Base-by-base conservation (phyloP, 2,329 filamentous ascomycete species). In the Exophiala sp. region DNA sequence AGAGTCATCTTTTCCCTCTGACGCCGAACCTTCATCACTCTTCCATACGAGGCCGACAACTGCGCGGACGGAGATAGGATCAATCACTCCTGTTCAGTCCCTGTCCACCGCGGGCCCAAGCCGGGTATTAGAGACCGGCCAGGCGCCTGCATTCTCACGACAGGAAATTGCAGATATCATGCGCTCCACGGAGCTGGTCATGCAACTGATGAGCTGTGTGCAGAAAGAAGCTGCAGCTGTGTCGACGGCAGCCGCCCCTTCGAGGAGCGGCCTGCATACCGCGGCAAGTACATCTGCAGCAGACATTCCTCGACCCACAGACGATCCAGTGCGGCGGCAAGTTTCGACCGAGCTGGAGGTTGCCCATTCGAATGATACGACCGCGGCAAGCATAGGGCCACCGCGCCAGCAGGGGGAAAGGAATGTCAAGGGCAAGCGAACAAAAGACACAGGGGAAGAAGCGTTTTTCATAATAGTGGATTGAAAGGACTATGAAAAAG, bases 191-290 rank as follows among this genome's bases (percentile, higher is more conserved):
- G 44, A 52, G 30, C 35, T 52, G 34, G 43, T 47, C 14, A 40
- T 52, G 14, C 44, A 48, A 8, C 9, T 52, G 13, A 43, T 52
- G 38, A 24, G 39, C n/a, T 46, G 29, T 32, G 44, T 52, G n/a
- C 43, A 52, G 39, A 37, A 38, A 19, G 49, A 52, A 24, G 49
- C 49, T 2, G 32, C 32, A 14, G 22, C 49, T 8, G 43, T 40
- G 6, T 39, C 35, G 2, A 30, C 14, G 2, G 21, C 44, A 7
- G 7, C 18, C 3, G 34, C 18, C 35, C 34, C 34, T 6, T 24
- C 22, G 13, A 14, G 27, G 9, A 34, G 42, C 13, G n/a, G 16
- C 18, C 16, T 18, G 29, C 8, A 13, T 13, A 23, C 19, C 14
- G 5, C 38, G 8, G 21, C 10, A 5, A n/a, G 10, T 24, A 24